Conservation (phyloP, 2,329 filamentous ascomycete genomes). For the Arthrobotrys musiformis region DNA sequence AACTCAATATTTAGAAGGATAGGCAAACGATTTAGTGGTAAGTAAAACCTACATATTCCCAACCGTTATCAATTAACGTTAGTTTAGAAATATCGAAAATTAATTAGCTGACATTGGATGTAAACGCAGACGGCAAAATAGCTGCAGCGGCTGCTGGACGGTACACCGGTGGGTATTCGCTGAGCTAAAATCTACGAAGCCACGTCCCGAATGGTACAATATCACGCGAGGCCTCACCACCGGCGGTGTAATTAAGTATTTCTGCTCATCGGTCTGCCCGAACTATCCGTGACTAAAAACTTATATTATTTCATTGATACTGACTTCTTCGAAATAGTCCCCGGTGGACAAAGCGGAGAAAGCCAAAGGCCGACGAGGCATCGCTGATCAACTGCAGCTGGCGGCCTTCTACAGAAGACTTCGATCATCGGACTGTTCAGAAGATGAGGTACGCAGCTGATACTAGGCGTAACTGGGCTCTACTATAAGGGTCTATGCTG, state of each 20-base stretch:
- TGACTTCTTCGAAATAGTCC: neutral
- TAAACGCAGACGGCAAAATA: neutral
- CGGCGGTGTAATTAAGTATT: neutral
- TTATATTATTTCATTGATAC: no score
- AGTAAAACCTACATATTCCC: no score
- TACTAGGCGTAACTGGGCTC: no score
- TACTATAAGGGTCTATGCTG: no score
- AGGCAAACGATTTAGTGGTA: no score
- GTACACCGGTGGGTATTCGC: neutral
- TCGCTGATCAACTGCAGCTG: neutral
- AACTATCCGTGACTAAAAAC: neutral
- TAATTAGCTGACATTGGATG: neutral
- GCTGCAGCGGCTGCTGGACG: neutral
- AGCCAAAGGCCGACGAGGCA: neutral
- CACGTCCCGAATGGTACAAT: neutral
- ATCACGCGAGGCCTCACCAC: neutral
- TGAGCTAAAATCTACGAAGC: neutral
- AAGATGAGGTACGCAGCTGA: neutral
- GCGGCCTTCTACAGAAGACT: neutral
- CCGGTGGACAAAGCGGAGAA: neutral
- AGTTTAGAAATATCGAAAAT: no score
- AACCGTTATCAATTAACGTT: no score
- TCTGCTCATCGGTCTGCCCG: neutral
- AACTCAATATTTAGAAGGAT: no score
- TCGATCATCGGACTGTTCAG: neutral